Evolutionary conservation across 78 protist species (phyloP), one percentile per base, ranked within the genome.

Genomic region (Cavenderia fasciculata): DNA sequence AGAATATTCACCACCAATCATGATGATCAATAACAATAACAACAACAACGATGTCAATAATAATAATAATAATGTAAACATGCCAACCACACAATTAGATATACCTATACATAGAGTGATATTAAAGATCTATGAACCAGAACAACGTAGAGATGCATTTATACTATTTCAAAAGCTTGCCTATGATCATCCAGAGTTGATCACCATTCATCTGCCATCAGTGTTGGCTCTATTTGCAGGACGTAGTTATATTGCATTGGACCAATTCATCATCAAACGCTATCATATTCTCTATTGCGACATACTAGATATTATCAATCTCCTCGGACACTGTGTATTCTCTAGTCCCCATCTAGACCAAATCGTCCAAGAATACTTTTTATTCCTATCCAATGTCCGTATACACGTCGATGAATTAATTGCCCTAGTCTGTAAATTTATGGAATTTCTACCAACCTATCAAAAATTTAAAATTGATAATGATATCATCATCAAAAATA

Each of bases 1-100:
- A 0, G 41, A 68, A 18, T 82, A 68, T 36, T 56, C 70, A 29
- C 90, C 90, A 19, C 11, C 23, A 25, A 51, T 46, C 56, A 16
- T 72, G 25, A 25, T 16, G 3, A 31, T 23, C 66, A 72, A 52
- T 36, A 31, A 72, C 33, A 0, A 16, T 21, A 27, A 68, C 76
- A 70, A 27, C 36, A 41, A 46, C 57, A 1, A 7, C 59, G 21
- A 11, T 8, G 14, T 6, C 23, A 14, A 6, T 41, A 10, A 21
- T 46, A 61, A 62, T 46, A 63, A 63, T 51, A 16, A 51, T 40
- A 16, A 29, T 18, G 44, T 40, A 54, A 49, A 73, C 59, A 62
- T 49, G 14, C 90, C 90, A 68, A 10, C 56, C n/a, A 82, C 90
- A 0, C 76, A 82, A 52, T 43, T 82, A 31, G 90, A 82, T 69